Base-by-base conservation (phyloP, 1,139 yeast genomes). In the Scheffersomyces titani region DNA sequence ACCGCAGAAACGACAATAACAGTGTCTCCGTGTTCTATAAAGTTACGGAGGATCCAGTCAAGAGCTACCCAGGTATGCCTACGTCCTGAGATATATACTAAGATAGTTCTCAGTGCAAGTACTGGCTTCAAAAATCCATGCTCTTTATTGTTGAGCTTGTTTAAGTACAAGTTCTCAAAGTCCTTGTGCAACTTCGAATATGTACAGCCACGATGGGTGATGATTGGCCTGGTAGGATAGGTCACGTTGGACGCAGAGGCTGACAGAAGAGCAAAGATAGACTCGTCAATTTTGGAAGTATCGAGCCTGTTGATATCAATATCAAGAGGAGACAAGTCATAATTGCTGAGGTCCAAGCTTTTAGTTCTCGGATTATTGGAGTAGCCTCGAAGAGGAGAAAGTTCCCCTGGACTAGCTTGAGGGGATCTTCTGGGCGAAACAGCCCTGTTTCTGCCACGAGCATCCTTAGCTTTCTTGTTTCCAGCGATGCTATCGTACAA, bases 61-160 rank as follows among this genome's bases (percentile, higher is more conserved):
- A 89, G 72, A 0, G 92, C 87, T 3, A 88, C 91, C 94, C 96
- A 89, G 0, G 94, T 88, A 70, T 89, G 93, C 51, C 76, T 80
- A 59, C 93, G 75, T 0, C 92, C 96, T 59, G 87, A 81, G 6
- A 89, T 77, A 67, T 88, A 89, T 24, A 88, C 86, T 63, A 89
- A 66, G 7, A 89, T 77, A 2, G 82, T 81, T 64, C 93, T 73
- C 48, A 76, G 74, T 0, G 86, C 85, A 52, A 85, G 69, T 5
- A 76, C 73, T 21, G 90, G 80, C 40, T 60, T 60, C 24, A 65
- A 52, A 49, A 51, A 55, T 6, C 60, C 59, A 40, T 57, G 52
- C 21, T 65, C 65, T 60, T 61, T 61, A 21, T 72, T 69, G 40
- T 72, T 67, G 51, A 77, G 61, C 50, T 73, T 70, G 5, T 72